These are phyloP conservation scores for Xylariomycetidae sp. DNA, from an alignment of 2,329 filamentous ascomycete species.

Conservation along the genomic window DNA sequence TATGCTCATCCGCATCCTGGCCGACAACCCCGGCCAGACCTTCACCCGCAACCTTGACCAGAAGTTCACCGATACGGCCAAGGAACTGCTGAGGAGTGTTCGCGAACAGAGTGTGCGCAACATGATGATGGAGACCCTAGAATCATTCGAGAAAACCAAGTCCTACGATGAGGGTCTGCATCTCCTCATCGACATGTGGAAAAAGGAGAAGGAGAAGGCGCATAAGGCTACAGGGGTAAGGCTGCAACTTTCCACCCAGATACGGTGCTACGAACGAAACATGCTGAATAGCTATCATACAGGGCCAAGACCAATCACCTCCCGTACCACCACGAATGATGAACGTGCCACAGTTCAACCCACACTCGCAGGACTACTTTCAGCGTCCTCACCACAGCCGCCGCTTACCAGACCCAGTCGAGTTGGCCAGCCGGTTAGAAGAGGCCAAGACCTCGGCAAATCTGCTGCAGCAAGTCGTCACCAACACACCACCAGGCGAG, in stretches of 20 bases:
- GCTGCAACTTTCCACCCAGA: not conserved
- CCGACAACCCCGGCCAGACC: constrained; percentile 82
- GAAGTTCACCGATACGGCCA: constrained; percentile 72
- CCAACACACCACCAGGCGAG: constrained; percentile 73
- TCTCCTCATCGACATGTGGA: constrained; percentile 79
- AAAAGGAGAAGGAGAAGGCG: constrained; percentile 69
- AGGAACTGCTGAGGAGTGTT: constrained; percentile 65
- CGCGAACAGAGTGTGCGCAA: constrained; percentile 74
- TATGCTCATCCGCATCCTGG: constrained; percentile 88
- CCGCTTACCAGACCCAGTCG: constrained; percentile 60
- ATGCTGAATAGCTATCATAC: constrained; percentile 8
- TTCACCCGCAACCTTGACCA: constrained; percentile 90
- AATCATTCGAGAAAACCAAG: constrained; percentile 68
- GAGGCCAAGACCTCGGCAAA: constrained; percentile 88
- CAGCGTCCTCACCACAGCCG: constrained; percentile 42
- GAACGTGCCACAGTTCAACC: constrained; percentile 36
- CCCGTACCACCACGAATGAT: constrained; percentile 31
- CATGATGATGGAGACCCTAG: constrained; percentile 80
- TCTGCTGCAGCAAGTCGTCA: constrained; percentile 84
- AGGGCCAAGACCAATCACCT: constrained; percentile 18
- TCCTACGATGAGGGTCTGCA: constrained; percentile 66
- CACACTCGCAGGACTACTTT: constrained; percentile 52
- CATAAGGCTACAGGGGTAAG: constrained; percentile 45
- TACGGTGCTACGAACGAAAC: constrained; percentile 7
- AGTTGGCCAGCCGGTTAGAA: constrained; percentile 77